phyloP scores from a whole-genome alignment of 106 monocot species.

The Vanilla planifolia region DNA sequence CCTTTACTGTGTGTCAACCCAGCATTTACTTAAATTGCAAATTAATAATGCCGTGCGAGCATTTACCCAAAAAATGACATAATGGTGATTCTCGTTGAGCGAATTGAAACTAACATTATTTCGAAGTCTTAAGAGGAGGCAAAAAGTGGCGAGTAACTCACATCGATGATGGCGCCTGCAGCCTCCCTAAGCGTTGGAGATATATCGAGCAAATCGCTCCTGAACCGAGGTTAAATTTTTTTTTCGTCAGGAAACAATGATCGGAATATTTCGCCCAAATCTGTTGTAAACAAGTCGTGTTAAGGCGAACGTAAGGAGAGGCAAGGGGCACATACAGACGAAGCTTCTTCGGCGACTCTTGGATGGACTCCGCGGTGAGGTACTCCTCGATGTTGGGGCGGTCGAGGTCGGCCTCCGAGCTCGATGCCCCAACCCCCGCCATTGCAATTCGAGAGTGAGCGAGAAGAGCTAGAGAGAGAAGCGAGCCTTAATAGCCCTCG shows the following conservation, averaged over 20 bases:
- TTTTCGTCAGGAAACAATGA: neutral
- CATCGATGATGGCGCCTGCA: slow-evolving; percentile 63
- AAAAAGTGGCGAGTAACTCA: slow-evolving; percentile 10
- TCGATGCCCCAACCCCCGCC: slow-evolving; percentile 2
- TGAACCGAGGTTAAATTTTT: slow-evolving; percentile 9
- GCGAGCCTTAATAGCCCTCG: no score
- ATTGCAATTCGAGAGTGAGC: no score
- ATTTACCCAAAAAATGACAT: neutral
- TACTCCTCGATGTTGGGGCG: slow-evolving; percentile 62
- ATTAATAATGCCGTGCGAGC: neutral
- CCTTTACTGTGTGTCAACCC: no score
- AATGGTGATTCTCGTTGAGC: neutral
- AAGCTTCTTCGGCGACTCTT: slow-evolving; percentile 34
- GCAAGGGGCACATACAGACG: slow-evolving; percentile 21
- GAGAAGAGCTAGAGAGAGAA: neutral
- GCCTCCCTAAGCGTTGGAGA: slow-evolving; percentile 58
- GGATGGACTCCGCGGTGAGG: slow-evolving; percentile 51
- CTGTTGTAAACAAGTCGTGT: neutral
- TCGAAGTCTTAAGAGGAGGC: neutral
- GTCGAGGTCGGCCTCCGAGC: slow-evolving; percentile 34
- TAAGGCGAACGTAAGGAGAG: neutral
- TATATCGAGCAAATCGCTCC: slow-evolving; percentile 52
- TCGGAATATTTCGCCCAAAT: neutral
- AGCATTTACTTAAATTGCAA: neutral
- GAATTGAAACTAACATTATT: neutral